phyloP scores from a whole-genome alignment of 306 rosid genomes.

The Vigna trinervia region DNA sequence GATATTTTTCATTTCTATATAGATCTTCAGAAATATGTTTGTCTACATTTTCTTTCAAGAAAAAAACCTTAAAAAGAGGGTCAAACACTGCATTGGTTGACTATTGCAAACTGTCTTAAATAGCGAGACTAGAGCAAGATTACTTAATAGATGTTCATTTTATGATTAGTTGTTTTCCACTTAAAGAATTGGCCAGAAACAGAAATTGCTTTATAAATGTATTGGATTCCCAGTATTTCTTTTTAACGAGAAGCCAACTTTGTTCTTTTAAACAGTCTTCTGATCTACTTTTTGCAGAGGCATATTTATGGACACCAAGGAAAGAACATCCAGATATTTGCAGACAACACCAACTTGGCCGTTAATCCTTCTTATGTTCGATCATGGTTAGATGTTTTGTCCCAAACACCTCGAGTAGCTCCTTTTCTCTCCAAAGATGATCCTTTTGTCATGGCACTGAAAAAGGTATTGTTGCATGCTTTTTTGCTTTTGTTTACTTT shows the following conservation, averaged over 20 bases:
- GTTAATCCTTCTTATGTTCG: conserved; percentile 88
- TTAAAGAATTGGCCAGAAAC: not conserved
- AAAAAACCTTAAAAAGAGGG: not conserved
- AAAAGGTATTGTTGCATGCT: conserved; percentile 69
- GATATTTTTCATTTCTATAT: too few relatives aligned
- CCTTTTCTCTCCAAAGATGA: conserved; percentile 89
- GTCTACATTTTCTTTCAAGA: not conserved
- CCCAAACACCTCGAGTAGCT: conserved; percentile 92
- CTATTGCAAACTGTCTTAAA: conserved; percentile 7
- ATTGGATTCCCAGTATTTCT: not conserved
- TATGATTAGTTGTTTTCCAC: not conserved
- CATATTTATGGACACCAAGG: conserved; percentile 91
- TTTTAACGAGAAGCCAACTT: conserved; percentile 2
- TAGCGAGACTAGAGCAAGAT: not conserved
- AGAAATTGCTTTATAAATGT: not conserved
- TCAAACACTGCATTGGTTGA: not conserved
- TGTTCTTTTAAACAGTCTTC: conserved; percentile 33
- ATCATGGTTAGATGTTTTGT: conserved; percentile 88
- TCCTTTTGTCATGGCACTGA: conserved; percentile 76
- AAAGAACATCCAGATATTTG: conserved; percentile 76
- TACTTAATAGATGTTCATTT: not conserved
- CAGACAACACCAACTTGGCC: conserved; percentile 83
- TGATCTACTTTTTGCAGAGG: conserved; percentile 67
- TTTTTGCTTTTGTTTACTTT: not conserved
- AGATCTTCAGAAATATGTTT: not conserved